These are phyloP conservation scores for Galerina marginata DNA, from an alignment of 768 basidiomycete species.

Conservation along the genomic window DNA sequence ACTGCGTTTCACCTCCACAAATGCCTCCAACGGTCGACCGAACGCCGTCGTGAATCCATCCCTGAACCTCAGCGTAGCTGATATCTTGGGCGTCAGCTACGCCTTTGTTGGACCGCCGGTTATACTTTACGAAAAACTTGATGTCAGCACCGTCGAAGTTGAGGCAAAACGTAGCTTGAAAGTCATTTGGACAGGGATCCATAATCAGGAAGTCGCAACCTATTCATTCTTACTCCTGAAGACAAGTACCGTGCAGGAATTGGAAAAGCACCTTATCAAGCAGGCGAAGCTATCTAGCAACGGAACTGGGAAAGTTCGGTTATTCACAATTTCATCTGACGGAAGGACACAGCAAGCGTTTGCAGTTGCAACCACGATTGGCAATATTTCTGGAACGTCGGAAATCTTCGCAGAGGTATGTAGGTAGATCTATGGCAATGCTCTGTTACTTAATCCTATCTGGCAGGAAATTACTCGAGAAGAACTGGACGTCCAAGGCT, in stretches of 20 bases:
- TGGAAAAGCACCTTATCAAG: neutral
- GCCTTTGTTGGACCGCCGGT: neutral
- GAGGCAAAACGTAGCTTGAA: neutral
- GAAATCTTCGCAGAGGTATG: neutral
- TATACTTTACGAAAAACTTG: neutral
- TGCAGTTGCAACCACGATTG: neutral
- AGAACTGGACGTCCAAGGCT: neutral
- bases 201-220: neutral
- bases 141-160: neutral
- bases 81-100: neutral
- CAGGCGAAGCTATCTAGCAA: neutral
- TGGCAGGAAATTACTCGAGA: neutral
- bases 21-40: neutral
- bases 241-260: neutral
- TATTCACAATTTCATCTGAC: neutral
- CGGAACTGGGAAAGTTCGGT: neutral
- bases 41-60: neutral
- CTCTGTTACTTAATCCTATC: neutral
- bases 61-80: neutral
- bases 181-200: neutral
- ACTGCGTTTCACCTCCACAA: neutral
- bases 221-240: neutral
- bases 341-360: neutral
- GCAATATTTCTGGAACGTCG: neutral
- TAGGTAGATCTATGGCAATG: neutral